These are phyloP conservation scores for Bipolaris cookei DNA, from an alignment of 2,329 filamentous ascomycete species.

Conservation along the genomic window DNA sequence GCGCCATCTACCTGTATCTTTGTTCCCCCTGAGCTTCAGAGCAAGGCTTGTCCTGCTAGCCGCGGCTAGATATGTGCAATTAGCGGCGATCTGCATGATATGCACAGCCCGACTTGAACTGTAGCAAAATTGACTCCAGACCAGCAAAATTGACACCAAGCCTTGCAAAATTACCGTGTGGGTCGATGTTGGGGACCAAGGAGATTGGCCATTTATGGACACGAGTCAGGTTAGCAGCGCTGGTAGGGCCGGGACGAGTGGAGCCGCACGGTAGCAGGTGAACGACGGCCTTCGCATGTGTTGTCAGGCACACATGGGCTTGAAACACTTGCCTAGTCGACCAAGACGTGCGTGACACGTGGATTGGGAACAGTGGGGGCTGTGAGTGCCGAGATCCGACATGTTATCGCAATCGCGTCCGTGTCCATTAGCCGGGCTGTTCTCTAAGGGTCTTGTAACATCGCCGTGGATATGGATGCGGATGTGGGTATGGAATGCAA, in stretches of 20 bases:
- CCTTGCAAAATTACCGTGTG: neutral
- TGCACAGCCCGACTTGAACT: neutral
- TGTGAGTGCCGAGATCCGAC: neutral
- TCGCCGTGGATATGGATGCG: too few species aligned
- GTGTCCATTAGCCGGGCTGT: too few species aligned
- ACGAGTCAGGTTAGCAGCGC: constrained; percentile 1
- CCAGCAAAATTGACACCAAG: constrained; percentile 6
- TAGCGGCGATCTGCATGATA: constrained; percentile 13
- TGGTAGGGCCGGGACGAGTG: neutral
- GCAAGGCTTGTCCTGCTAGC: constrained; percentile 17
- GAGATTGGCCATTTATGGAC: neutral
- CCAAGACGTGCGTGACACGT: constrained; percentile 3
- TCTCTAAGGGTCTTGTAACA: too few species aligned
- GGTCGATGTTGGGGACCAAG: neutral
- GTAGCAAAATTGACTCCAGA: constrained; percentile 5
- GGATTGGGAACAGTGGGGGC: neutral
- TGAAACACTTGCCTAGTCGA: constrained; percentile 6
- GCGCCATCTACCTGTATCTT: constrained; percentile 10
- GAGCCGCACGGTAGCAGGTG: neutral
- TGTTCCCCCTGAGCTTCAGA: constrained; percentile 15
- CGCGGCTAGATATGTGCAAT: constrained; percentile 1
- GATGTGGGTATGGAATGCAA: too few species aligned
- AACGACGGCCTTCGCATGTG: neutral
- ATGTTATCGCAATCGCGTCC: neutral
- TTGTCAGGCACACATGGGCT: neutral